Percentiles rank a stretch among this genome's conserved stretches.
Conservation (phyloP, 2,329 filamentous ascomycete genomes). For the Verticillium albo-atrum region DNA sequence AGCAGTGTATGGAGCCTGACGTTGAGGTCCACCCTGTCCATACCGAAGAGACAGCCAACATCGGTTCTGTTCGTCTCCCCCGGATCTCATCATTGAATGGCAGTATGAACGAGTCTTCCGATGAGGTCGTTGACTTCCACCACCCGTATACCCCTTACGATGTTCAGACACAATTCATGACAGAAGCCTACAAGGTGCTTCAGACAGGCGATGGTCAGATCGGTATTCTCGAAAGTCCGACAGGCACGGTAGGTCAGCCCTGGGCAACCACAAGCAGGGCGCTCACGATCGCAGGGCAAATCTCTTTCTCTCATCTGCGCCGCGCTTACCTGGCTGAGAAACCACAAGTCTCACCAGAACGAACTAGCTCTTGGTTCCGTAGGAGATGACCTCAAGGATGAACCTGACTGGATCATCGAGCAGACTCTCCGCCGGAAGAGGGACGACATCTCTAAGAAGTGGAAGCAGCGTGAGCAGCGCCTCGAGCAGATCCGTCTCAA, state of each 20-base stretch:
- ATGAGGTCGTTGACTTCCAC: conserved; percentile 57
- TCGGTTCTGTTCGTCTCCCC: no score
- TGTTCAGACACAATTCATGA: conserved; percentile 88
- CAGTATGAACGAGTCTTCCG: neutral
- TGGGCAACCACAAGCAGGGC: conserved; percentile 2
- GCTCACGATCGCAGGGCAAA: conserved; percentile 58
- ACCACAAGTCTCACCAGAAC: conserved; percentile 63
- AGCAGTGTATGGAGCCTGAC: no score
- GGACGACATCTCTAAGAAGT: conserved; percentile 59
- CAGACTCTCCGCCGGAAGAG: conserved; percentile 67
- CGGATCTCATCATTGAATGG: no score
- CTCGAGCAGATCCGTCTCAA: conserved; percentile 62
- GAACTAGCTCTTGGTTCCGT: conserved; percentile 45
- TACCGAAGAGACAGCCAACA: no score
- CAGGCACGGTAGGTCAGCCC: conserved; percentile 55
- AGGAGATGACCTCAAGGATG: conserved; percentile 50
- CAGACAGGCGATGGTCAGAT: conserved; percentile 67
- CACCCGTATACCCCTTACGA: conserved; percentile 86
- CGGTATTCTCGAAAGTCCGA: conserved; percentile 91
- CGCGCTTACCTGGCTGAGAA: conserved; percentile 84
- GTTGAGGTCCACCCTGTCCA: no score
- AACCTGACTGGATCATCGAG: conserved; percentile 81
- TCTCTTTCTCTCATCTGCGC: conserved; percentile 88
- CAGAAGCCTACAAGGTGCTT: conserved; percentile 71
- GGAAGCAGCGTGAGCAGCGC: conserved; percentile 70